phyloP scores from a whole-genome alignment of 441 rosid genomes.

The Gossypium trilobum region DNA sequence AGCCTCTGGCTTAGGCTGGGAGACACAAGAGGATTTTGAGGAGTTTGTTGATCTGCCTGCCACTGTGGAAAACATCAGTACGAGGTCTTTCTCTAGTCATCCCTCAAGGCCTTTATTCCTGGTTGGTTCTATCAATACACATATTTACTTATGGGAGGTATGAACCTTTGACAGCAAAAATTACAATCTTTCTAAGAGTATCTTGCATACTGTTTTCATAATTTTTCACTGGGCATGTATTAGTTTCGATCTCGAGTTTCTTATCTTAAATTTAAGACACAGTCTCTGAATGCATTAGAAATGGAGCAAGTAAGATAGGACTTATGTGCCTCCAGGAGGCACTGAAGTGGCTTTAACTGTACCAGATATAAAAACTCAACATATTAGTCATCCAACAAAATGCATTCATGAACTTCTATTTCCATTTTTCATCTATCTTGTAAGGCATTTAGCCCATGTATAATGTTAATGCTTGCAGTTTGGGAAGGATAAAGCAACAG shows the following conservation, averaged over 20 bases:
- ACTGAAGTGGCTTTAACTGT: not conserved
- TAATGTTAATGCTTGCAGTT: constrained; percentile 45
- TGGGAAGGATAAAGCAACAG: constrained; percentile 70
- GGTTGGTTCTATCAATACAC: constrained; percentile 92
- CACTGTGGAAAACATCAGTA: constrained; percentile 53
- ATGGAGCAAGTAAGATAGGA: constrained; percentile 5
- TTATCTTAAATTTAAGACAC: not conserved
- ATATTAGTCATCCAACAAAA: not conserved
- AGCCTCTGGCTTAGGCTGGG: constrained; percentile 76
- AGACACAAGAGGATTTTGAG: constrained; percentile 66
- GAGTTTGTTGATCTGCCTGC: constrained; percentile 69
- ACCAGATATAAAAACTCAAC: not conserved
- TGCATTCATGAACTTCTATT: constrained; percentile 12
- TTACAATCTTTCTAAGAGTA: not conserved
- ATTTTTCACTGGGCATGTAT: not conserved
- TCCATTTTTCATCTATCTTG: constrained; percentile 1
- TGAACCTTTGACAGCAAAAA: constrained; percentile 20
- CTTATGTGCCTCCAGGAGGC: not conserved
- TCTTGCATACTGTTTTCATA: not conserved
- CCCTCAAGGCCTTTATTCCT: constrained; percentile 85
- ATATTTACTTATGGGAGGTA: constrained; percentile 95
- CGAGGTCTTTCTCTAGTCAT: constrained; percentile 81
- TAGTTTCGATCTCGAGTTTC: not conserved
- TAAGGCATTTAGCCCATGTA: constrained; percentile 20
- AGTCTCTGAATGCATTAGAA: not conserved